Conservation (phyloP, 2,329 filamentous ascomycete species). For the Pseudopyrenochaeta lycopersici region DNA sequence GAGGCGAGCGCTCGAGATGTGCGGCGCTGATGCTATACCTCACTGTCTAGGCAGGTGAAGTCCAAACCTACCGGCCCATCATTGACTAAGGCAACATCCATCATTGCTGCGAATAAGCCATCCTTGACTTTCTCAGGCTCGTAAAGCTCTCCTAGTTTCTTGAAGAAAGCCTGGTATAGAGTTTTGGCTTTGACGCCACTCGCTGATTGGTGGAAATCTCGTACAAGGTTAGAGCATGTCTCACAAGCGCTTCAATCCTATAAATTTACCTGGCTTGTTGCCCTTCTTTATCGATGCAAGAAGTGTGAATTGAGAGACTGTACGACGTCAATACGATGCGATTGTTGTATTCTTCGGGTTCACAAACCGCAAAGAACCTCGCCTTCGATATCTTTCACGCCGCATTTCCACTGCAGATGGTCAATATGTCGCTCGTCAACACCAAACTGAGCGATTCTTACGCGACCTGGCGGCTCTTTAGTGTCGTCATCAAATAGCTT, state of each 20-base stretch:
- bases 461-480: slow-evolving; percentile 65
- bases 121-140: slow-evolving; percentile 81
- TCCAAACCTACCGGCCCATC: slow-evolving; percentile 76
- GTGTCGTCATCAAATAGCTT: slow-evolving; percentile 89
- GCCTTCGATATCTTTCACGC: slow-evolving; percentile 84
- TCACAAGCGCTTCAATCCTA: too few relatives aligned
- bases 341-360: slow-evolving; percentile 4
- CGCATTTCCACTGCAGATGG: slow-evolving; percentile 80
- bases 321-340: slow-evolving; percentile 17
- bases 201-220: slow-evolving; percentile 87
- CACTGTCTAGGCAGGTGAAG: slow-evolving; percentile 65
- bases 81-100: slow-evolving; percentile 94
- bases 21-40: slow-evolving; percentile 56
- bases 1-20: not conserved
- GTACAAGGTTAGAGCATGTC: too few relatives aligned
- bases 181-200: slow-evolving; percentile 78
- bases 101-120: slow-evolving; percentile 98
- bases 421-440: slow-evolving; percentile 14
- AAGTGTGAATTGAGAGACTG: slow-evolving; percentile 97
- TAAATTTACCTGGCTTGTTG: slow-evolving; percentile 71
- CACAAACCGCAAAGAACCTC: slow-evolving; percentile 90
- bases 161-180: slow-evolving; percentile 85
- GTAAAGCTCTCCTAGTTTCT: slow-evolving; percentile 78
- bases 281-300: slow-evolving; percentile 94
- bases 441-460: slow-evolving; percentile 48